phyloP scores from a whole-genome alignment of 768 basidiomycete species.

The Kwoniella pini region DNA sequence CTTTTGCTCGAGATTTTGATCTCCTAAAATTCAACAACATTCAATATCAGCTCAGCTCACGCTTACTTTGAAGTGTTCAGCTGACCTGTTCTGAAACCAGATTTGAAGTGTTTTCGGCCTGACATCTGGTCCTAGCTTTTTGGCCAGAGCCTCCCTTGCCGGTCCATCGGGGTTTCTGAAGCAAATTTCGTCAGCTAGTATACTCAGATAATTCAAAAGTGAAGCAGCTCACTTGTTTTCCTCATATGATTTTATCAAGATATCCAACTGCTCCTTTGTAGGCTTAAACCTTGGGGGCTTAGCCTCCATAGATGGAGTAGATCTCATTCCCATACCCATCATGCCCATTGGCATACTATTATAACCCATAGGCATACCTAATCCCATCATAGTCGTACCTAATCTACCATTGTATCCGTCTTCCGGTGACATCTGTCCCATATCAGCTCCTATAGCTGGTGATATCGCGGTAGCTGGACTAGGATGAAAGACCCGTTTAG shows the following conservation, averaged over 20 bases:
- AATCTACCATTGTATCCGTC: neutral
- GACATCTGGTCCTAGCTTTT: constrained; percentile 32
- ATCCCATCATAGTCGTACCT: neutral
- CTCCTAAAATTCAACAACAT: constrained; percentile 16
- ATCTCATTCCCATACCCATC: constrained; percentile 8
- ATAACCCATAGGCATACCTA: constrained; percentile 9
- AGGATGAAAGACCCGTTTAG: constrained; percentile 16
- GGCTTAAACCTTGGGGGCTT: constrained; percentile 45
- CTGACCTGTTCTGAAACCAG: constrained; percentile 50
- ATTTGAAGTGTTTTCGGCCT: constrained; percentile 46
- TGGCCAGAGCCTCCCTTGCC: constrained; percentile 33
- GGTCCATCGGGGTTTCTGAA: constrained; percentile 41
- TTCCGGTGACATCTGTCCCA: neutral
- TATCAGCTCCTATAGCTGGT: constrained; percentile 4
- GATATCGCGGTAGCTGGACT: constrained; percentile 18
- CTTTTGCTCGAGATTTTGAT: constrained; percentile 44
- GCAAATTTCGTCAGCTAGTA: neutral
- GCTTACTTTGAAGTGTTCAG: neutral
- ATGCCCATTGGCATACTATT: constrained; percentile 8
- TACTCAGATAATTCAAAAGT: neutral
- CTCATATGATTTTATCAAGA: constrained; percentile 40
- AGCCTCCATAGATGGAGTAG: constrained; percentile 8
- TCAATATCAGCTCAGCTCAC: no score
- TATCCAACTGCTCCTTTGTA: constrained; percentile 42
- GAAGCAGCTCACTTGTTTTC: constrained; percentile 46